Evolutionary conservation across 306 rosid genomes (phyloP), one percentile per base, ranked within the genome.

Genomic region (Inga oerstediana): DNA sequence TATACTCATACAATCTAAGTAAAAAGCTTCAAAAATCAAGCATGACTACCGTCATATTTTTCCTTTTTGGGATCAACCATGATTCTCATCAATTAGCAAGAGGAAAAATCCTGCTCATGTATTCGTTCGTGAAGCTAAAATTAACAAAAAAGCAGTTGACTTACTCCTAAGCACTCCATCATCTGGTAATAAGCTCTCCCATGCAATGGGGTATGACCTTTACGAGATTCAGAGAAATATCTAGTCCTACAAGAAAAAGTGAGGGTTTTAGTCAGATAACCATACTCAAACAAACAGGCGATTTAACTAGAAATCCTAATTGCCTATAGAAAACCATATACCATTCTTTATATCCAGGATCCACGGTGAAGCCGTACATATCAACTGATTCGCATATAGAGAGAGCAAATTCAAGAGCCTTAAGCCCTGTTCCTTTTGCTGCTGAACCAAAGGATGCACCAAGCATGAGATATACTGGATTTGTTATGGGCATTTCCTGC

Each of bases 161-260:
- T 90, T 92, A 96, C 99, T 32, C 99, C 99, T 88, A 96, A 87
- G 83, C 99, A 96, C 88, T 96, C 99, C 99, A 96, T 93, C 97
- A 96, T 88, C 86, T 93, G 98, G 84, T 93, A 93, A 87, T 96
- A 96, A 70, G 99, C 98, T 83, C 99, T 90, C 61, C 99, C 99
- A 76, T 93, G 95, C 91, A 96, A 88, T 17, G 99, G 98, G 77
- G 97, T 96, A 81, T 96, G 98, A 80, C 99, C 98, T 89, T 93
- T 92, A 76, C 98, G 91, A 49, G 99, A 92, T 96, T 96, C 99
- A 1, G 99, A 96, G 89, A 96, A 96, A 87, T 96, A 96, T 84
- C 99, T 91, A 73, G 99, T 96, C 99, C 99, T 92, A 85, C 79
- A 78, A 86, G 74, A 41, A 82, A 39, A 74, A 48, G 54, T 32